Conservation (phyloP, 2,329 filamentous ascomycete species). For the Knufia fluminis region DNA sequence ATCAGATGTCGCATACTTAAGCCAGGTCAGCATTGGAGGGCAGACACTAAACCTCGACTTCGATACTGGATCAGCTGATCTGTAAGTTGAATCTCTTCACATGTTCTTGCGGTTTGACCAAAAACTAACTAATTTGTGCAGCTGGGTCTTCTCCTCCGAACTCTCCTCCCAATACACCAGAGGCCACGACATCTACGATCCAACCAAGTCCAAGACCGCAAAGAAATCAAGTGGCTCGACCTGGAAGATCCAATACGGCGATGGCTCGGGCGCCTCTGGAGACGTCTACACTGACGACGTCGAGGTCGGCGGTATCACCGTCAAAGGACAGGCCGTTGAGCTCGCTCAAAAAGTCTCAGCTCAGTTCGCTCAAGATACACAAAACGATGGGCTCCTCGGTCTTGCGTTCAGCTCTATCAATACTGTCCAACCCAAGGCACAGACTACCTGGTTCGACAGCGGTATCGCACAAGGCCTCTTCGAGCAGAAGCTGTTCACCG, state of each 20-base stretch:
- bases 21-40: constrained; percentile 54
- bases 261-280: constrained; percentile 54
- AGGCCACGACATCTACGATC: constrained; percentile 52
- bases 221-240: constrained; percentile 40
- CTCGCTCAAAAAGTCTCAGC: constrained; percentile 51
- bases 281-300: constrained; percentile 59
- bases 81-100: constrained; percentile 40
- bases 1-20: constrained; percentile 51
- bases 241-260: constrained; percentile 58
- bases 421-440: constrained; percentile 41
- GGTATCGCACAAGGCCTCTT: constrained; percentile 41
- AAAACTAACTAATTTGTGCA: constrained; percentile 26
- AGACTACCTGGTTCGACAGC: constrained; percentile 53
- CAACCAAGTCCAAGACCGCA: constrained; percentile 35
- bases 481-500: constrained; percentile 45
- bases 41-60: constrained; percentile 58
- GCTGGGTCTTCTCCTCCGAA: constrained; percentile 58
- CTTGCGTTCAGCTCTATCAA: constrained; percentile 53
- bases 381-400: constrained; percentile 53
- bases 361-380: constrained; percentile 41
- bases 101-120: background rate
- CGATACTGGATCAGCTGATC: constrained; percentile 60
- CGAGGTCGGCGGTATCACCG: constrained; percentile 49
- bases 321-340: constrained; percentile 55
- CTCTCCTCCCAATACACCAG: constrained; percentile 41